phyloP scores from a whole-genome alignment of 331 rosid genomes.

The Malus hybrid region DNA sequence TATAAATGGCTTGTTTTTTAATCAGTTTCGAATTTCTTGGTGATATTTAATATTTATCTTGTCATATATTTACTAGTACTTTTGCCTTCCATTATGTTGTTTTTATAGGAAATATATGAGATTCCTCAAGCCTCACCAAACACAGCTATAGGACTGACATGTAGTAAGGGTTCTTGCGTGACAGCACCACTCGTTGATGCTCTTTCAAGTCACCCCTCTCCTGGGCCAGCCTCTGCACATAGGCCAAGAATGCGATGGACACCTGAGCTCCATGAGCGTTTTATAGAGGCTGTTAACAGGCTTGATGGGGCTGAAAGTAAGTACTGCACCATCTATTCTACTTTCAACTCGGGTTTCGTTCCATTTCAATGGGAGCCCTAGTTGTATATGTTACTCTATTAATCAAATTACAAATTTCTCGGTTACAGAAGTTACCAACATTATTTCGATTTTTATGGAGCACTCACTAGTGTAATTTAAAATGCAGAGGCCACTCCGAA shows the following conservation, averaged over 20 bases:
- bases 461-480: conserved; percentile 1
- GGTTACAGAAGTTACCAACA: not conserved
- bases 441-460: not conserved
- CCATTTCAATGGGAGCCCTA: not conserved
- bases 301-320: conserved; percentile 43
- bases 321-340: not conserved
- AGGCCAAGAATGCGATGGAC: conserved; percentile 42
- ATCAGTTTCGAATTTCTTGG: not conserved
- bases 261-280: conserved; percentile 32
- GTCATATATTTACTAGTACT: not conserved
- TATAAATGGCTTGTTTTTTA: not conserved
- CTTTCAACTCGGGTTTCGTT: not conserved
- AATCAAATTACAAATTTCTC: not conserved
- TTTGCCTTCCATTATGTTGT: not conserved
- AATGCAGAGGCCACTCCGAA: conserved; percentile 43
- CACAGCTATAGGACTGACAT: conserved; percentile 6
- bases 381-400: not conserved
- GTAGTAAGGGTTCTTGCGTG: conserved; percentile 1
- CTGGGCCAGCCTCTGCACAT: conserved; percentile 16
- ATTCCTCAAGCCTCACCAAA: conserved; percentile 15
- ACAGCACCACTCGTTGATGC: conserved; percentile 13
- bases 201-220: conserved; percentile 19
- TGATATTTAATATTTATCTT: not conserved
- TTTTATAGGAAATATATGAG: conserved; percentile 26
- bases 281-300: conserved; percentile 31